These are phyloP conservation scores for Globisporangium cylindrosporum DNA, from an alignment of 352 stramenopile species.

Conservation along the genomic window DNA sequence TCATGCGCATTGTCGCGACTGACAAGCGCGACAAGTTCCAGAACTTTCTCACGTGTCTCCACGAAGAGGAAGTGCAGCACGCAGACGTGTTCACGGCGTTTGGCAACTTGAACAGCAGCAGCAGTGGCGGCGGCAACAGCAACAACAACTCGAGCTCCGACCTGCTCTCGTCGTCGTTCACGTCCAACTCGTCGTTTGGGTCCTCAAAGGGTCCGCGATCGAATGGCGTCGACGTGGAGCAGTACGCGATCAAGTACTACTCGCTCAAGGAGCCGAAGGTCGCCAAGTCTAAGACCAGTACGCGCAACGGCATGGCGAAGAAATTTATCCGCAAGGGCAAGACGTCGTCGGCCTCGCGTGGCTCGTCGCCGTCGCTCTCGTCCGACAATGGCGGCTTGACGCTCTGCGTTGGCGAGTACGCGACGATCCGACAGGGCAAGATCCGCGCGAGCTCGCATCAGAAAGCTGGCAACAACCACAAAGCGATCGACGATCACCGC, in stretches of 20 bases:
- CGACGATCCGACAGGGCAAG: conserved; percentile 48
- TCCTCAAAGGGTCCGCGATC: conserved; percentile 13
- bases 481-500: conserved; percentile 33
- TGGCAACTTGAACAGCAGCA: conserved; percentile 19
- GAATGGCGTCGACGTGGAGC: conserved; percentile 21
- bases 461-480: conserved; percentile 11
- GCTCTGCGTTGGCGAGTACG: conserved; percentile 62
- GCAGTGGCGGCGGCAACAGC: conserved; percentile 7
- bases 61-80: conserved; percentile 55
- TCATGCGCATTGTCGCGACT: conserved; percentile 56
- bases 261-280: conserved; percentile 30
- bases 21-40: conserved; percentile 46
- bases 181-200: conserved; percentile 29
- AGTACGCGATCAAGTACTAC: conserved; percentile 61
- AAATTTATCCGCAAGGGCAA: conserved; percentile 46
- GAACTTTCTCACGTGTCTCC: conserved; percentile 51
- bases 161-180: conserved; percentile 13
- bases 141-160: conserved; percentile 10
- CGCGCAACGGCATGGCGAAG: conserved; percentile 24
- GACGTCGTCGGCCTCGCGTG: conserved; percentile 21
- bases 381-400: conserved; percentile 23
- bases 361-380: conserved; percentile 15
- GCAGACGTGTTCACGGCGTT: conserved; percentile 66
- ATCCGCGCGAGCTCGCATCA: conserved; percentile 16
- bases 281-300: conserved; percentile 15